Evolutionary conservation across 495 filamentous ascomycete species (phyloP), one percentile per base, ranked within the genome.

Genomic region (Penicillium coffeae): DNA sequence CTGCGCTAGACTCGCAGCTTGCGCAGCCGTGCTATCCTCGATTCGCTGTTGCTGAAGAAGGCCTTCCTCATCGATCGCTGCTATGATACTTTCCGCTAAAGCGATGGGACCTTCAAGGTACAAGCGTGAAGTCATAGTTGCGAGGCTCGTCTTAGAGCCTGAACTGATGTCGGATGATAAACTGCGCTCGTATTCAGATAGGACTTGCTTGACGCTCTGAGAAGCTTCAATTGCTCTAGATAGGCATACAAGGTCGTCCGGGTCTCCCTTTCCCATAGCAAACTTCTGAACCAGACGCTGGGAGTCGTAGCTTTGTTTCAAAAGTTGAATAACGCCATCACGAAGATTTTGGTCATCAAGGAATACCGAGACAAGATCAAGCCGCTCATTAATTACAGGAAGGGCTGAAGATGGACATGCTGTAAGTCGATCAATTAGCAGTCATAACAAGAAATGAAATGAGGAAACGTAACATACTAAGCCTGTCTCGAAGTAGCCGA

Each of bases 261-360:
- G 75, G 54, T 96, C 89, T n/a, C 92, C 93, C 41, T 88, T 80
- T 13, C 90, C 90, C 8, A 96, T 73, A 2, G 92, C 85, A 55
- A 99, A 96, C 51, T 90, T 95, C 60, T 96, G 92, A 1, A 96
- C 82, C 30, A 97, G 76, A 5, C 94, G 86, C 50, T 94, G 85
- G 6, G 89, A 87, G 62, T 99, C 93, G 49, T 89, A 84, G 52
- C 82, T 90, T 27, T 80, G 78, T 54, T 84, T 82, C 6, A 97
- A 73, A n/a, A 91, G 68, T 16, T 74, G 58, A 0, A 78, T 67
- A 12, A 94, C 70, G 36, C 80, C 73, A 44, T 93, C 83, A 32
- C 86, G 80, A 9, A 94, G 74, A 13, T 79, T 64, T 8, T 73
- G 59, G 50, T 86, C 68, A 9, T 77, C 62, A 2, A 90, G 62